A percentile compares a stretch with the other conserved stretches of the same genome.
phyloP scores from a whole-genome alignment of 2,329 filamentous ascomycete species.

The Alternaria hordeiaustralica region DNA sequence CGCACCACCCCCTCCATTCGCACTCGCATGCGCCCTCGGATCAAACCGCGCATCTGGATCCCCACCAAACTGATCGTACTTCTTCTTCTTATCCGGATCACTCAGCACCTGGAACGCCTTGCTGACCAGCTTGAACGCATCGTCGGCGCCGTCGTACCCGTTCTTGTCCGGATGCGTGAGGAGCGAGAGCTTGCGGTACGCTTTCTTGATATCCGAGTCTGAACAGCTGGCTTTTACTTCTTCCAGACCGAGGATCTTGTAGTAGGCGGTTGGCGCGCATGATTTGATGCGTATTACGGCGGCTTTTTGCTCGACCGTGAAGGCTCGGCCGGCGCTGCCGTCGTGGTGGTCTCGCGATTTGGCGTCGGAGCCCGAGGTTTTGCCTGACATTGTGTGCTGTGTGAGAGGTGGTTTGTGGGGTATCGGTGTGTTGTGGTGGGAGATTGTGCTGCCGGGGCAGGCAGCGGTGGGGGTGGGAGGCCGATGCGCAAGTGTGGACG shows the following conservation, averaged over 20 bases:
- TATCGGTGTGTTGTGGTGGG: conserved; percentile 1
- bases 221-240: conserved; percentile 68
- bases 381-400: conserved; percentile 49
- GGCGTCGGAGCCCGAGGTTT: conserved; percentile 52
- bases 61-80: conserved; percentile 86
- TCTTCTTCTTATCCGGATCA: conserved; percentile 89
- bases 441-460: conserved; percentile 12
- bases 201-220: conserved; percentile 94
- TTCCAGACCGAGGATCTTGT: conserved; percentile 86
- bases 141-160: conserved; percentile 91
- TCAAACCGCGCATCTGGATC: conserved; percentile 91
- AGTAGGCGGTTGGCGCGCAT: conserved; percentile 87
- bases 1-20: conserved; percentile 52
- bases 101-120: conserved; percentile 91
- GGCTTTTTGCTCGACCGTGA: conserved; percentile 87
- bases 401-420: conserved; percentile 10
- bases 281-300: conserved; percentile 87
- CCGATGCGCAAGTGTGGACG: conserved; percentile 11
- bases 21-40: conserved; percentile 59
- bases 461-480: conserved; percentile 10
- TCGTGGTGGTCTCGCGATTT: conserved; percentile 72
- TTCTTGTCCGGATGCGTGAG: conserved; percentile 99
- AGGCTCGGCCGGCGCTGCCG: conserved; percentile 76
- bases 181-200: conserved; percentile 91
- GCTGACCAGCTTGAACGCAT: conserved; percentile 98